Evolutionary conservation across 2,329 filamentous ascomycete species (phyloP).

Genomic region (Pyrenochaeta sp.): DNA sequence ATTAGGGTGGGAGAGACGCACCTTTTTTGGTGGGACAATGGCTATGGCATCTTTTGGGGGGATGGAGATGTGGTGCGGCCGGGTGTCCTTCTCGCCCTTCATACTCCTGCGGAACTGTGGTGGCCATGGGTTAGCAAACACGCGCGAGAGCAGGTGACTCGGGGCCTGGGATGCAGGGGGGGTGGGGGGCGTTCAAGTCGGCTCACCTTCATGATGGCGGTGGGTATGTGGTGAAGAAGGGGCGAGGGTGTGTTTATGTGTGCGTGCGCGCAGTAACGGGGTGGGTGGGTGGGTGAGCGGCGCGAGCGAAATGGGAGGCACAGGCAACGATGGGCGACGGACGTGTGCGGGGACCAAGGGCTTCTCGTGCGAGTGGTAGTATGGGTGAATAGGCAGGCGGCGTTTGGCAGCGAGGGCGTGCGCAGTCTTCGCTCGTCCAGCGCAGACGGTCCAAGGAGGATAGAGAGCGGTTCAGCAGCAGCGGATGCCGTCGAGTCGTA

Average conservation of each 20-base stretch:
- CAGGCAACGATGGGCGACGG: conserved; percentile 14
- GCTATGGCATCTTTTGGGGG: conserved; percentile 86
- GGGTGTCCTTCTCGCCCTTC: conserved; percentile 84
- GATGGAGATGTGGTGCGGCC: conserved; percentile 77
- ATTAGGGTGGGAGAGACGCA: conserved; percentile 49
- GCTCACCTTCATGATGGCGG: conserved; percentile 29
- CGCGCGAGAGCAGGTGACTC: too few species aligned
- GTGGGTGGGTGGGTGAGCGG: conserved; percentile 3
- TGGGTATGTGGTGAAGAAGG: too few species aligned
- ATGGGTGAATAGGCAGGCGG: not conserved
- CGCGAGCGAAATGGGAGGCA: not conserved
- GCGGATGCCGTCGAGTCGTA: too few species aligned
- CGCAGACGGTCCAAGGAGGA: too few species aligned
- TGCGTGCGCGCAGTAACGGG: conserved; percentile 7
- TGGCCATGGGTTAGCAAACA: conserved; percentile 32
- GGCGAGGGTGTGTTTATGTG: too few species aligned
- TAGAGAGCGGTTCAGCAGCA: too few species aligned
- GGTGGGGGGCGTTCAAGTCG: too few species aligned
- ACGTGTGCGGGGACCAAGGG: conserved; percentile 7
- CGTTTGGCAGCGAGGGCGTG: too few species aligned
- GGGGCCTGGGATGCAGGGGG: too few species aligned
- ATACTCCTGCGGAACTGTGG: conserved; percentile 78
- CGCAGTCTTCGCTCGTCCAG: too few species aligned
- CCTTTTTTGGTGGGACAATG: conserved; percentile 93
- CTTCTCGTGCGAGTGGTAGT: not conserved